phyloP scores from a whole-genome alignment of 2,329 filamentous ascomycete genomes.

The Venturia carpophila region DNA sequence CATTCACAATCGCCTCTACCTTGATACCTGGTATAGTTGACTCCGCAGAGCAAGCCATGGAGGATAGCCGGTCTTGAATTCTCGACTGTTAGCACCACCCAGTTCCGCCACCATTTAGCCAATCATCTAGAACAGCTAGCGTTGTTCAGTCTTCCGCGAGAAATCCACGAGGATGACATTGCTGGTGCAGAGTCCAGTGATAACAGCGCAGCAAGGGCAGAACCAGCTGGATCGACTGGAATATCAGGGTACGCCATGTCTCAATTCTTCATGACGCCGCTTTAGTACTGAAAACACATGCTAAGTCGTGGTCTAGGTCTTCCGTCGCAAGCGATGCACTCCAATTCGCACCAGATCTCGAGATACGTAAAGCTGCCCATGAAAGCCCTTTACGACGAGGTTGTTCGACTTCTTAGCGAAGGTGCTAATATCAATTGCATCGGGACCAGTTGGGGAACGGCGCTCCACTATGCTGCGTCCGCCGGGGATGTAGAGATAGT shows the following conservation, averaged over 20 bases:
- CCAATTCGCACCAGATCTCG: not conserved
- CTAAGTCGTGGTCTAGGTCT: not conserved
- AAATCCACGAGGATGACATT: not conserved
- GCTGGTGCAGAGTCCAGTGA: not conserved
- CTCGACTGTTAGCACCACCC: slow-evolving; percentile 20
- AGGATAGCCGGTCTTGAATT: slow-evolving; percentile 21
- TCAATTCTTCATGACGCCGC: not conserved
- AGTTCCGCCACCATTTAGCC: slow-evolving; percentile 22
- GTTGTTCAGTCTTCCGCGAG: slow-evolving; percentile 21
- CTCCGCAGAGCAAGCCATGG: slow-evolving; percentile 18
- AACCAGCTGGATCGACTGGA: not conserved
- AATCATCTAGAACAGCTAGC: slow-evolving; percentile 23
- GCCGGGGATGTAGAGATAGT: not conserved
- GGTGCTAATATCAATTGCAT: slow-evolving; percentile 1
- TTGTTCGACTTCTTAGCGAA: not conserved
- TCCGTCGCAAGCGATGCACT: not conserved
- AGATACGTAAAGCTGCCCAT: not conserved
- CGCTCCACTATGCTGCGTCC: slow-evolving; percentile 6
- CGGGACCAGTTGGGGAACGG: not conserved
- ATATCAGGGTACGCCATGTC: not conserved
- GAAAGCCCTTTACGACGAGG: not conserved
- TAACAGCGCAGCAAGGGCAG: not conserved
- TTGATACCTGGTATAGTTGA: slow-evolving; percentile 18
- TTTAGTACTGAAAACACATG: not conserved
- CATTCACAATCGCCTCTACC: slow-evolving; percentile 23